A percentile compares a stretch with the other conserved stretches of the same genome.
phyloP scores from a whole-genome alignment of 441 rosid species.

The Sinapis alba region DNA sequence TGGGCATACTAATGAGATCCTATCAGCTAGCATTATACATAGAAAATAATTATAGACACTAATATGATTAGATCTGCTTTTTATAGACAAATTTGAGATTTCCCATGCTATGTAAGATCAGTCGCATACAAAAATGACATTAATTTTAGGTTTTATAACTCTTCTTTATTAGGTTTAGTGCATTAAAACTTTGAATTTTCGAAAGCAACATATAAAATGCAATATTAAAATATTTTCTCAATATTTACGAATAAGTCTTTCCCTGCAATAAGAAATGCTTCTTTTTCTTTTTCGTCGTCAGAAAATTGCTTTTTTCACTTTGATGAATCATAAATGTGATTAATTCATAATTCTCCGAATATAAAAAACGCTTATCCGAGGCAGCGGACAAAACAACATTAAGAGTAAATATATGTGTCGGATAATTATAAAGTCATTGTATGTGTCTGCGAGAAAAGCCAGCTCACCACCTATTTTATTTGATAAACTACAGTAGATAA shows the following conservation, averaged over 20 bases:
- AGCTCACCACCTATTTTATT: constrained; percentile 14
- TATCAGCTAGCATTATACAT: no score
- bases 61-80: not conserved
- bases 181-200: not conserved
- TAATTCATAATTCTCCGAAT: no score
- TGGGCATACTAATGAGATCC: not conserved
- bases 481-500: no score
- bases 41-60: no score
- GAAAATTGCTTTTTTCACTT: not conserved
- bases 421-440: not conserved
- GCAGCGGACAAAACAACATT: constrained; percentile 1
- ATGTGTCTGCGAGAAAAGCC: constrained; percentile 24
- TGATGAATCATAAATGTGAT: not conserved
- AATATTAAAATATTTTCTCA: not conserved
- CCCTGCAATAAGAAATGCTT: not conserved
- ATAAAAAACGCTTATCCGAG: not conserved
- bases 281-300: not conserved
- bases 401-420: not conserved
- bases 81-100: not conserved
- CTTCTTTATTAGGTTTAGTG: not conserved
- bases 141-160: not conserved
- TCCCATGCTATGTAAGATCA: not conserved
- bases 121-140: not conserved
- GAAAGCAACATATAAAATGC: not conserved
- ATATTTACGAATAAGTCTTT: not conserved